Conservation (phyloP, 805 yeast genomes). For the Candida nanaspora region DNA sequence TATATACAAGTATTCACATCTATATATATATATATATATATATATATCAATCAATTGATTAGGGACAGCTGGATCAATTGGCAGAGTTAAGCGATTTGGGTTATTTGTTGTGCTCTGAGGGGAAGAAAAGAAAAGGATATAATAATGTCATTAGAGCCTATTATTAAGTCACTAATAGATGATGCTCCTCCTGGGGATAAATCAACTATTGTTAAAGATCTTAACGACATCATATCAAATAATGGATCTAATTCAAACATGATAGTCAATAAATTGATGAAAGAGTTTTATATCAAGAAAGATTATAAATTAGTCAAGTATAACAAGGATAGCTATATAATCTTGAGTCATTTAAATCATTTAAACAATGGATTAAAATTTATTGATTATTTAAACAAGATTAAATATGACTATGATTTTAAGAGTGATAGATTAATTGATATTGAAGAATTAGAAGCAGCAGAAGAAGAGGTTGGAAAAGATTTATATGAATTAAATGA, state of each 20-base stretch:
- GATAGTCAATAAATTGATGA: slow-evolving; percentile 17
- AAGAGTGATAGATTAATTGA: slow-evolving; percentile 41
- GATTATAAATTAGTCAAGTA: slow-evolving; percentile 26
- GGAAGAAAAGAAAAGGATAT: too few relatives aligned
- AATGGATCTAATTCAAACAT: slow-evolving; percentile 13
- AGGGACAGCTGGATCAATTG: too few relatives aligned
- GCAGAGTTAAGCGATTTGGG: too few relatives aligned
- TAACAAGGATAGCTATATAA: slow-evolving; percentile 17
- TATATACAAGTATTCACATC: too few relatives aligned
- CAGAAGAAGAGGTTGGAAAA: slow-evolving; percentile 5
- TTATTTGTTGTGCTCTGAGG: too few relatives aligned
- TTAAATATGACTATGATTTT: slow-evolving; percentile 55
- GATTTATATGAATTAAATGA: neutral
- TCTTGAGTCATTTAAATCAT: slow-evolving; percentile 45
- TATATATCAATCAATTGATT: too few relatives aligned
- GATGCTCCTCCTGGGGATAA: slow-evolving; percentile 58
- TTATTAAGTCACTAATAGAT: slow-evolving; percentile 27
- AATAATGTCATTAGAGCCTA: slow-evolving; percentile 15
- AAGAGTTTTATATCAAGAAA: slow-evolving; percentile 19
- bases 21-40: too few relatives aligned
- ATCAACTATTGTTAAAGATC: slow-evolving; percentile 20
- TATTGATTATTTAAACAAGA: slow-evolving; percentile 42
- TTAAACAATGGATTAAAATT: slow-evolving; percentile 44
- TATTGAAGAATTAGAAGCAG: slow-evolving; percentile 29
- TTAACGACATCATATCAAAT: slow-evolving; percentile 19